Conservation (phyloP, 2,329 filamentous ascomycete species). For the Penicillium sp. region DNA sequence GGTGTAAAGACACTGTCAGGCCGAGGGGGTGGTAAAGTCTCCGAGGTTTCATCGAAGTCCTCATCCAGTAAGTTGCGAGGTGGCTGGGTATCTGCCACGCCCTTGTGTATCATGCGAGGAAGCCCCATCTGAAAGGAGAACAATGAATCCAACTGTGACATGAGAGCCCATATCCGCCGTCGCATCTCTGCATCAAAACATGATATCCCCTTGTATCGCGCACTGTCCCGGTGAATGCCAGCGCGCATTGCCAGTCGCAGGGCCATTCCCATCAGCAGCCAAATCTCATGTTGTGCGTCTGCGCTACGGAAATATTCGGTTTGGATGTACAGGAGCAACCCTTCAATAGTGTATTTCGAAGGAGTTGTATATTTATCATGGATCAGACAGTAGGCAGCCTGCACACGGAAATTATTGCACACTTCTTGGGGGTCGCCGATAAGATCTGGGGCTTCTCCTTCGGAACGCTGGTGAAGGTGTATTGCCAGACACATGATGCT, state of each 20-base stretch:
- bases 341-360: conserved; percentile 28
- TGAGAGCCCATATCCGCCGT: conserved; percentile 38
- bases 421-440: conserved; percentile 15
- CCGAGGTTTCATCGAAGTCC: conserved; percentile 53
- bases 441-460: conserved; percentile 20
- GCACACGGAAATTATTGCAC: conserved; percentile 49
- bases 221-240: conserved; percentile 58
- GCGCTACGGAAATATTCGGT: conserved; percentile 26
- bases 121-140: conserved; percentile 62
- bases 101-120: conserved; percentile 57
- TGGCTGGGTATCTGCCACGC: conserved; percentile 57
- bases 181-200: conserved; percentile 56
- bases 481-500: conserved; percentile 24
- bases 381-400: conserved; percentile 26
- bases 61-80: conserved; percentile 59
- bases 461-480: conserved; percentile 19
- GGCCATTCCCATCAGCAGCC: conserved; percentile 53
- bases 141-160: conserved; percentile 56
- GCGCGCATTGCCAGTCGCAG: conserved; percentile 59
- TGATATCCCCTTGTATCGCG: conserved; percentile 51
- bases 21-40: conserved; percentile 50
- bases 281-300: conserved; percentile 48
- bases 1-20: conserved; percentile 53
- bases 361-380: conserved; percentile 28
- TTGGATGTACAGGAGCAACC: conserved; percentile 25